These are phyloP conservation scores for Sarcodon sp. DNA, from an alignment of 768 basidiomycete species.

Conservation along the genomic window DNA sequence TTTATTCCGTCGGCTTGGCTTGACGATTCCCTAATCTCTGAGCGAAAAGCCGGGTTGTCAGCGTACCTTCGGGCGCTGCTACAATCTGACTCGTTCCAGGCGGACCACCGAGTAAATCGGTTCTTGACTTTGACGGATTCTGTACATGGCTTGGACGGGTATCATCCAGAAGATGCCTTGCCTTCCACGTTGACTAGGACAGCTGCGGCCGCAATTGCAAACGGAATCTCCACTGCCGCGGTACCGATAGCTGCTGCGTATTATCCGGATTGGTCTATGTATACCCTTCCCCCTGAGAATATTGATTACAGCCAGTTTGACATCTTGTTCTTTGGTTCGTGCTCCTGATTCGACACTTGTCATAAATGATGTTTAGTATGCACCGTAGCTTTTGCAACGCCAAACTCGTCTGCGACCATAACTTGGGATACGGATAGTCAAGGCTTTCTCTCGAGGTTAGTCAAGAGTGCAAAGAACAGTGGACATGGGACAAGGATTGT, in stretches of 20 bases:
- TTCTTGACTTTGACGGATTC: constrained; percentile 23
- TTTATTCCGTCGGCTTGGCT: constrained; percentile 41
- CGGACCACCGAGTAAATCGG: constrained; percentile 19
- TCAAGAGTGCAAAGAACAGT: constrained; percentile 39
- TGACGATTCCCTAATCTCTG: constrained; percentile 35
- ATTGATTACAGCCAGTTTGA: constrained; percentile 57
- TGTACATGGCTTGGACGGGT: constrained; percentile 11
- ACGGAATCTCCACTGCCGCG: constrained; percentile 10
- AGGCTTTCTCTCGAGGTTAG: constrained; percentile 41
- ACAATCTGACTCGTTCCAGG: constrained; percentile 21
- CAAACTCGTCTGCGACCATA: constrained; percentile 41
- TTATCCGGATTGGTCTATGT: constrained; percentile 38
- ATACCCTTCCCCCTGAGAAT: constrained; percentile 35
- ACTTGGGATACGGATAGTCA: constrained; percentile 37
- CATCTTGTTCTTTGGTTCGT: constrained; percentile 49
- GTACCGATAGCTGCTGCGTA: constrained; percentile 29
- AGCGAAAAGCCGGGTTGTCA: constrained; percentile 34
- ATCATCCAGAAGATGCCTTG: constrained; percentile 31
- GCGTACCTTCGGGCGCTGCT: constrained; percentile 28
- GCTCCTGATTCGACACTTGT: background rate
- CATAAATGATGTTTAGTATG: constrained; percentile 3
- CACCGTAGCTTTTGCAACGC: constrained; percentile 52
- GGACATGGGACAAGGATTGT: constrained; percentile 52
- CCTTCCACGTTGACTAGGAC: constrained; percentile 32
- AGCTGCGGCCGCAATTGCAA: constrained; percentile 12